Evolutionary conservation across 441 rosid genomes (phyloP).

Genomic region (Adansonia gregorii): DNA sequence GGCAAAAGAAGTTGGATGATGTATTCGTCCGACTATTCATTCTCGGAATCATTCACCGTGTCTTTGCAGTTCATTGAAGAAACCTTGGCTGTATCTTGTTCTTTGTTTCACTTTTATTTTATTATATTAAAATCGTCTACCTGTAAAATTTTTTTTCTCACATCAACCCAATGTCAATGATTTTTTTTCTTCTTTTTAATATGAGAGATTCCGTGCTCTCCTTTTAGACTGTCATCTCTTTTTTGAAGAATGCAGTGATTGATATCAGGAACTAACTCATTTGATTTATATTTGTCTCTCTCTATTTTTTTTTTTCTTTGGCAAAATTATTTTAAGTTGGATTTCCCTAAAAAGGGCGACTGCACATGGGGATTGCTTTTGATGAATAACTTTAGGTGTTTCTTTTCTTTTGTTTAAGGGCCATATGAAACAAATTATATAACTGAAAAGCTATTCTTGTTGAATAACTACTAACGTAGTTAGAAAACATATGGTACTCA

Average conservation of each 20-base stretch:
- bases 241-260: slow-evolving; percentile 45
- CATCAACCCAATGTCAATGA: slow-evolving; percentile 24
- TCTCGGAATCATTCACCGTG: slow-evolving; percentile 35
- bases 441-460: slow-evolving; percentile 16
- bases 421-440: slow-evolving; percentile 25
- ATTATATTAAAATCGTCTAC: slow-evolving; percentile 30
- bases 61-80: slow-evolving; percentile 41
- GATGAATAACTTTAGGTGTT: slow-evolving; percentile 37
- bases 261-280: slow-evolving; percentile 32
- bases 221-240: slow-evolving; percentile 45
- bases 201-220: slow-evolving; percentile 28
- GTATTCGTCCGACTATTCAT: slow-evolving; percentile 25
- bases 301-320: not conserved
- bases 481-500: slow-evolving; percentile 26
- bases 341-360: slow-evolving; percentile 27
- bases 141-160: slow-evolving; percentile 25
- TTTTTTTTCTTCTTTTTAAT: slow-evolving; percentile 27
- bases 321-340: slow-evolving; percentile 27
- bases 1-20: slow-evolving; percentile 23
- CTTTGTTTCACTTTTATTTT: slow-evolving; percentile 26
- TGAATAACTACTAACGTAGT: slow-evolving; percentile 4
- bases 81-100: slow-evolving; percentile 35
- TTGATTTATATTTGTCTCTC: slow-evolving; percentile 24
- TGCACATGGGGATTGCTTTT: slow-evolving; percentile 64
- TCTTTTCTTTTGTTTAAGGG: slow-evolving; percentile 41